Base-by-base conservation (phyloP, 371 early-diverging fungal genomes). In the Actinomortierella wolfii region DNA sequence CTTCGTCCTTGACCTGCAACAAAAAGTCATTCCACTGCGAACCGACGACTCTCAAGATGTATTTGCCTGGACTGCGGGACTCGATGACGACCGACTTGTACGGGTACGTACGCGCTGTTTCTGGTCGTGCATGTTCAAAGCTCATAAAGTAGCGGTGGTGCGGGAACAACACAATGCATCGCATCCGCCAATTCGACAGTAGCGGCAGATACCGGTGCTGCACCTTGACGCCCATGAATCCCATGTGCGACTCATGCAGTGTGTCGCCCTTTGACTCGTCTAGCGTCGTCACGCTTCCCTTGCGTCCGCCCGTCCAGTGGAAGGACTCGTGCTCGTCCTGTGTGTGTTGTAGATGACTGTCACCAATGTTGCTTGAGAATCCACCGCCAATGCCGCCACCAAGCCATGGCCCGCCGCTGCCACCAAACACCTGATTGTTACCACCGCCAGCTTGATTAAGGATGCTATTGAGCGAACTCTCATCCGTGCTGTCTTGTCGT, bases 151-250 rank as follows among this genome's bases (percentile, higher is more conserved):
- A 86, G 1, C 83, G 79, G 1, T 81, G 57, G 55, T 79, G 64
- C 6, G 86, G 86, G 62, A 82, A 84, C 3, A 84, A 79, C 64
- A 82, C 79, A 34, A 86, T 75, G 18, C 83, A 81, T 41, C 79
- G 73, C 86, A 86, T 86, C 39, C 82, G 68, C 86, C 86, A 86
- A 23, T 77, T 83, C 0, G 86, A 76, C 24, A 86, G 57, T 43
- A 79, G 79, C 2, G 83, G 81, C 28, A 84, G 76, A 50, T 81
- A 86, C 0, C 86, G 82, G 67, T 79, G 73, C 34, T 80, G 82
- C 26, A 78, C 78, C 26, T 81, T 77, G 18, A 82, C 67, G 1
- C 84, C 83, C 79, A 83, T 80, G 24, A 79, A 79, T 0, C 83
- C 86, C 76, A 82, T 80, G 51, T 85, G 83, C 18, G 77, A 76